These are phyloP conservation scores for Botrytis paeoniae DNA, from an alignment of 2,329 filamentous ascomycete genomes.

Conservation along the genomic window DNA sequence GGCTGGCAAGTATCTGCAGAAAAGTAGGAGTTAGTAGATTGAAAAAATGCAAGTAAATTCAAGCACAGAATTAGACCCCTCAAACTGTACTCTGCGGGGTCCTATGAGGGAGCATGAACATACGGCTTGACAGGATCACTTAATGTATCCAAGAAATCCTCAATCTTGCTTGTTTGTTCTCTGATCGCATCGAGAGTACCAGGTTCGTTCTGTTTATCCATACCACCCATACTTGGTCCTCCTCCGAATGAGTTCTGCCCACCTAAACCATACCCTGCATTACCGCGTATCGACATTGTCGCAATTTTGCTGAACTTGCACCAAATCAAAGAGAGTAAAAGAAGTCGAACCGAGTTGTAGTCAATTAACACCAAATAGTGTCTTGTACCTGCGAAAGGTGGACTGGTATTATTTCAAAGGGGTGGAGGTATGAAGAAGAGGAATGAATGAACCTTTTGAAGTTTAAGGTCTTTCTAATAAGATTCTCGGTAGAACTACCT, in stretches of 20 bases:
- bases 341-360: not conserved
- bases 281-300: slow-evolving; percentile 56
- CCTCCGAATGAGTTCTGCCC: slow-evolving; percentile 40
- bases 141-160: slow-evolving; percentile 83
- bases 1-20: slow-evolving; percentile 77
- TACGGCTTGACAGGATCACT: slow-evolving; percentile 95
- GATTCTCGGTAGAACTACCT: slow-evolving; percentile 18
- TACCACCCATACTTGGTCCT: slow-evolving; percentile 31
- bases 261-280: slow-evolving; percentile 44
- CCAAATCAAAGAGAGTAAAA: slow-evolving; percentile 25
- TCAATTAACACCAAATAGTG: slow-evolving; percentile 6
- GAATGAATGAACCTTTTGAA: slow-evolving; percentile 10
- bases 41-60: not conserved
- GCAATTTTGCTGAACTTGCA: slow-evolving; percentile 34
- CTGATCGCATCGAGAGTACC: slow-evolving; percentile 75
- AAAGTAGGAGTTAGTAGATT: slow-evolving; percentile 26
- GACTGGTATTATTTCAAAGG: not conserved
- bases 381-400: not conserved
- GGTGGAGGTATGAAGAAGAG: slow-evolving; percentile 11
- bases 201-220: slow-evolving; percentile 37
- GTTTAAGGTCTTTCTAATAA: slow-evolving; percentile 5
- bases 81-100: slow-evolving; percentile 22
- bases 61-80: not conserved
- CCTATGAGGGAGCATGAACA: slow-evolving; percentile 41
- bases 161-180: slow-evolving; percentile 96